Evolutionary conservation across 805 yeast species (phyloP), one percentile per base, ranked within the genome.

Genomic region (Nakazawaea peltata): DNA sequence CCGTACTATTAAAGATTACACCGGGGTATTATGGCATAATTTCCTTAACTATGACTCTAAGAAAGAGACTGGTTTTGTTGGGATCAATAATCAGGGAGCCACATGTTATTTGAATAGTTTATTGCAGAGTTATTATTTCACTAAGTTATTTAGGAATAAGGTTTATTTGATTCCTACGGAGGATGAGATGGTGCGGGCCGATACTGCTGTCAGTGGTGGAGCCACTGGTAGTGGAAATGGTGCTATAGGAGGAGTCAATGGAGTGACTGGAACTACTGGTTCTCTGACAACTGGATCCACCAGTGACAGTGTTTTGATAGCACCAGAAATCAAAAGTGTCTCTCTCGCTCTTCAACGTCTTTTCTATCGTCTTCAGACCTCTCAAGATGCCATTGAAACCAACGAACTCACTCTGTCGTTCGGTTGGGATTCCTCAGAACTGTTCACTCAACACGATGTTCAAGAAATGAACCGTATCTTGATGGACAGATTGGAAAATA

Each of bases 361-460:
- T 18, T 92, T 92, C 49, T 90, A 86, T 52, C 74, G 74, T 42
- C 64, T 92, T 43, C 79, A 81, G 46, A 77, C 79, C 3, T 80
- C 95, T 0, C 61, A 68, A 9, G 74, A 73, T 15, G 83, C 97
- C 0, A 74, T 90, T 4, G 90, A 84, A 40, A 92, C 99, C 0
- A 54, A 74, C 42, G 95, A 85, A 51, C 66, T 92, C 35, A 92
- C 98, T 0, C 74, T 76, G 40, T 80, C 97, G 0, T 92, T 92
- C 66, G 98, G 99, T 7, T 92, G 99, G 99, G 95, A 87, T 53
- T 71, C 84, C 8, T 79, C 81, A 5, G 98, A 92, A 46, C 95
- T 97, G 0, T 92, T 92, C 57, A 84, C 94, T 2, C 99, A 92
- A 59, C 97, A 92, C 58, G 99, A 92, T 54, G 97, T 92, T 12